Evolutionary conservation across 176 grass and related monocot species (phyloP).

Genomic region (Triticum turgidum): DNA sequence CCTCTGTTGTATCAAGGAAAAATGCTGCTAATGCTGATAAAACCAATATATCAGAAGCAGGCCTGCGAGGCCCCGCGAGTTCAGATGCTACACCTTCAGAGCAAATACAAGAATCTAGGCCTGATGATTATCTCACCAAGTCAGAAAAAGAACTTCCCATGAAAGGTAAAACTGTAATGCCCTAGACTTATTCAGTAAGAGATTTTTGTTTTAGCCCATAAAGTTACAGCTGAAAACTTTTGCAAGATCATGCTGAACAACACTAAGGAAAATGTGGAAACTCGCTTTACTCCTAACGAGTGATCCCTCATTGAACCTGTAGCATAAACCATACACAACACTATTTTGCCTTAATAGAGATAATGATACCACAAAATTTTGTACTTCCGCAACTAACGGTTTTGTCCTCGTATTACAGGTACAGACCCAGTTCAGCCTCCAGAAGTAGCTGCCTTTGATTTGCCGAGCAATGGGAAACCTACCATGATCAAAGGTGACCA

Average conservation of each 20-base stretch:
- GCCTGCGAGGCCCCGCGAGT: no score
- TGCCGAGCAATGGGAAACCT: neutral
- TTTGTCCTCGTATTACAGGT: neutral
- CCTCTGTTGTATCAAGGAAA: no score
- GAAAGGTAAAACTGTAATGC: no score
- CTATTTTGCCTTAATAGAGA: neutral
- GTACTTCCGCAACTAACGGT: neutral
- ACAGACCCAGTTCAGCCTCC: neutral
- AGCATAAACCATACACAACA: neutral
- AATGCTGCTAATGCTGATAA: no score
- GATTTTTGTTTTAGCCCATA: neutral
- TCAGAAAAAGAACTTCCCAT: no score
- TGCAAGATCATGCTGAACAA: neutral
- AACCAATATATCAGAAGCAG: no score
- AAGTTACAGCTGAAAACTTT: neutral
- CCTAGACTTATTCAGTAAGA: no score
- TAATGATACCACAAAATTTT: neutral
- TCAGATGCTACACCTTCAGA: no score
- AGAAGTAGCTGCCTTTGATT: constrained; percentile 9
- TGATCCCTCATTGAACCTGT: neutral
- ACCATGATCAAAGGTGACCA: neutral
- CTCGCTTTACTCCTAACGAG: neutral
- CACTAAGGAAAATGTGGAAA: neutral
- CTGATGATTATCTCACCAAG: no score
- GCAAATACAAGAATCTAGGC: no score